Evolutionary conservation across 495 filamentous ascomycete species (phyloP), one percentile per base, ranked within the genome.

Genomic region (Evernia prunastri): DNA sequence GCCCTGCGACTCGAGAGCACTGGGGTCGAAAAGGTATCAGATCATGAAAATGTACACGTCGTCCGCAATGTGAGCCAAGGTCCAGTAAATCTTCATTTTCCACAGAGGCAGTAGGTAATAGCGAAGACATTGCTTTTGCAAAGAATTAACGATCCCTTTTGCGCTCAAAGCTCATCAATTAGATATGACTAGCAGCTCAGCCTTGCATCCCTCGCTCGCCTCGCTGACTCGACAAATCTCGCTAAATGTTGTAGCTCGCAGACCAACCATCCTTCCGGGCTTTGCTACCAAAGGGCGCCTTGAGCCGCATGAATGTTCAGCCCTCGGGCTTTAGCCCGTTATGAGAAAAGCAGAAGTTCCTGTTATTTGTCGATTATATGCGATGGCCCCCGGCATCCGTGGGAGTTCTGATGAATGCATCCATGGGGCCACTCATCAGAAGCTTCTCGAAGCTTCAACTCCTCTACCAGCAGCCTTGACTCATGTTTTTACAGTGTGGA

Each of bases 291-390:
- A n/a, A 23, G 18, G 39, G 61, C 51, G 11, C 53, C 23, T 57
- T 31, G 42, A 59, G 62, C 62, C 56, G 62, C 62, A 59, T 31
- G 42, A 51, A 8, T 43, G 17, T 59, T 64, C 62, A 53, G 62
- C 56, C 35, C 53, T 45, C 42, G 20, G 40, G 40, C 56, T 53
- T 53, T 64, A 58, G 62, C 58, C 33, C 33, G 7, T n/a, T 33
- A n/a, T n/a, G n/a, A n/a, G 33, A n/a, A 11, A 23, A 59, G 43
- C 42, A 40, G 20, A 17, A 33, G 31, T 13, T 42, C n/a, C 29
- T 25, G 39, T 31, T 11, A 35, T 33, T 25, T 17, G 25, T 57
- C 10, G 54, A 35, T 35, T 20, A 20, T n/a, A n/a, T n/a, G n/a
- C 54, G 6, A 23, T 57, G 54, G 6, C 15, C 4, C 31, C 29